Evolutionary conservation across 768 basidiomycete species (phyloP).

Genomic region (Hydnomerulius pinastri): DNA sequence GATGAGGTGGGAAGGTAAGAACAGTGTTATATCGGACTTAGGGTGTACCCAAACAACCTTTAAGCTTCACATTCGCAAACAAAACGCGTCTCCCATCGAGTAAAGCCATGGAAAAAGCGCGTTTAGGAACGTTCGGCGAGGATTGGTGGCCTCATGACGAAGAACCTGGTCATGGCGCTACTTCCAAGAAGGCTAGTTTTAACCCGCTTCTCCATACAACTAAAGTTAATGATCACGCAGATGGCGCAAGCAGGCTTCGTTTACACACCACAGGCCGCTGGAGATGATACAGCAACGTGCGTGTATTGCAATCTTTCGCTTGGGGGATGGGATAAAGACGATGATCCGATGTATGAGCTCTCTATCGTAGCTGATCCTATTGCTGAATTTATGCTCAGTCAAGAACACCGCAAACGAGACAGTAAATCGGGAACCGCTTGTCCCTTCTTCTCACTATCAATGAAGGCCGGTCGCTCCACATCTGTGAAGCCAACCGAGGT

Average conservation of each 20-base stretch:
- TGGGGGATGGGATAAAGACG: slow-evolving; percentile 84
- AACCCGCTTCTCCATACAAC: not conserved
- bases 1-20: slow-evolving; percentile 61
- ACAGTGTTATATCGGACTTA: no score
- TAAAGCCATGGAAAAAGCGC: slow-evolving; percentile 70
- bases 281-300: slow-evolving; percentile 83
- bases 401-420: slow-evolving; percentile 74
- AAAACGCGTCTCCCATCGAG: slow-evolving; percentile 64
- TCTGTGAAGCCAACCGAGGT: slow-evolving; percentile 33
- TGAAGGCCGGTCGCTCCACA: slow-evolving; percentile 37
- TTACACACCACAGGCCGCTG: slow-evolving; percentile 64
- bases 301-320: slow-evolving; percentile 80
- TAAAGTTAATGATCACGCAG: slow-evolving; percentile 30
- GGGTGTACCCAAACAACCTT: not conserved
- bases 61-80: slow-evolving; percentile 61
- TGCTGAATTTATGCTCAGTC: slow-evolving; percentile 40
- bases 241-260: slow-evolving; percentile 91
- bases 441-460: slow-evolving; percentile 41
- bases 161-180: slow-evolving; percentile 63
- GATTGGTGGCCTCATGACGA: slow-evolving; percentile 82
- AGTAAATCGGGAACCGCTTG: slow-evolving; percentile 46
- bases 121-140: slow-evolving; percentile 65
- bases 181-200: slow-evolving; percentile 60
- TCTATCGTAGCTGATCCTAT: not conserved
- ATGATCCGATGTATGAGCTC: slow-evolving; percentile 80